These are phyloP conservation scores for Candida gigantensis DNA, from an alignment of 1,139 yeast genomes.

Conservation along the genomic window DNA sequence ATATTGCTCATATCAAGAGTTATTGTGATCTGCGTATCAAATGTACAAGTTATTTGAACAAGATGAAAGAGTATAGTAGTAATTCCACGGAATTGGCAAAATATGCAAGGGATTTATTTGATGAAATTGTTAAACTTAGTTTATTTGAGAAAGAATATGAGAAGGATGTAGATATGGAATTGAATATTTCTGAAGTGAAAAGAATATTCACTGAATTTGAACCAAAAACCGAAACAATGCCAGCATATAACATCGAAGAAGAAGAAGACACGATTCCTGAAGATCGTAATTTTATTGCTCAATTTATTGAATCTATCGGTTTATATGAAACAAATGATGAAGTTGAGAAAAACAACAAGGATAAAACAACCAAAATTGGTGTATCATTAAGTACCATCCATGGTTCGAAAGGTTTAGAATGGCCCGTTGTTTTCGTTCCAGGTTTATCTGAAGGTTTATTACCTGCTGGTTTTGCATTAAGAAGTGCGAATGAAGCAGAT, in stretches of 20 bases:
- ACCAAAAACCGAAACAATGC: slow-evolving; percentile 57
- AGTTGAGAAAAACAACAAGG: slow-evolving; percentile 14
- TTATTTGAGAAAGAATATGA: slow-evolving; percentile 35
- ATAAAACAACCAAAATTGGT: slow-evolving; percentile 18
- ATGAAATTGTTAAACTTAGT: slow-evolving; percentile 26
- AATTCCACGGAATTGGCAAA: slow-evolving; percentile 3
- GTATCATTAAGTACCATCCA: slow-evolving; percentile 74
- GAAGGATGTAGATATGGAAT: slow-evolving; percentile 22
- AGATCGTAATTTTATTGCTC: slow-evolving; percentile 38
- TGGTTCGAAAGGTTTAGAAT: slow-evolving; percentile 90
- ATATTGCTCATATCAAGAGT: too few species aligned
- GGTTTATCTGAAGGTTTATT: slow-evolving; percentile 61
- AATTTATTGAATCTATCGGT: slow-evolving; percentile 62
- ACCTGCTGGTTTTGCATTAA: slow-evolving; percentile 50
- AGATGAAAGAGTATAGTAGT: slow-evolving; percentile 7
- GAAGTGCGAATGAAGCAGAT: slow-evolving; percentile 17
- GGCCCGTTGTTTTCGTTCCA: slow-evolving; percentile 90
- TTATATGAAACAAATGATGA: slow-evolving; percentile 44
- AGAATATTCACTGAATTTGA: slow-evolving; percentile 41
- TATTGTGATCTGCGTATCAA: slow-evolving; percentile 17
- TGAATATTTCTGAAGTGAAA: slow-evolving; percentile 48
- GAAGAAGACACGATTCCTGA: slow-evolving; percentile 17
- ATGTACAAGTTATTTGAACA: slow-evolving; percentile 21
- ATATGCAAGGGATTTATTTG: slow-evolving; percentile 21
- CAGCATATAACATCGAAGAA: slow-evolving; percentile 35